A percentile compares a stretch with the other conserved stretches of the same genome.
These are phyloP conservation scores for Acanthamoeba lenticulata DNA, from an alignment of 208 protist genomes.

Conservation along the genomic window DNA sequence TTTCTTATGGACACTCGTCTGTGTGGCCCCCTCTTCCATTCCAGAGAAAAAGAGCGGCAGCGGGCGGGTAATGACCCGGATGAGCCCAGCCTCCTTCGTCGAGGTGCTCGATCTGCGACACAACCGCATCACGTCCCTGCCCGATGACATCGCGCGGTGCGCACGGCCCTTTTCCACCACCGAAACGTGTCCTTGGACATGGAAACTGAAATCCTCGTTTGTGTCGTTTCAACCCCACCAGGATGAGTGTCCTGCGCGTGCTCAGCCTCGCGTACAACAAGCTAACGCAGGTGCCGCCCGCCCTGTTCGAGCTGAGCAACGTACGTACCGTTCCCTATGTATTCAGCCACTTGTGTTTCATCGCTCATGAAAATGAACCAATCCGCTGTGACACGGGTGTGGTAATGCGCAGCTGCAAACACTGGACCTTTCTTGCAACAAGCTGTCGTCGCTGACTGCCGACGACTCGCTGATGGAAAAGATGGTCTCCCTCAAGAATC, in stretches of 20 bases:
- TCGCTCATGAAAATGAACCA: too few species aligned
- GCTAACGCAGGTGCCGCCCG: neutral
- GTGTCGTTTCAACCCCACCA: neutral
- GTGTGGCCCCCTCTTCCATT: too few species aligned
- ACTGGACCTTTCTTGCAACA: constrained; percentile 12
- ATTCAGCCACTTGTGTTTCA: too few species aligned
- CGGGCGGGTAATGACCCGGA: neutral
- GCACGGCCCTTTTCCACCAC: too few species aligned
- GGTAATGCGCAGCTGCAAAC: constrained; percentile 14
- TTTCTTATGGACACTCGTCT: too few species aligned
- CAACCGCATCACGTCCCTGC: constrained; percentile 1
- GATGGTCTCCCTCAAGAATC: constrained; percentile 12
- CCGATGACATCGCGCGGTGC: constrained; percentile 1
- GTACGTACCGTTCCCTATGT: neutral
- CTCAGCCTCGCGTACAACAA: constrained; percentile 21
- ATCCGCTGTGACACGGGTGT: too few species aligned
- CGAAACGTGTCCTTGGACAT: too few species aligned
- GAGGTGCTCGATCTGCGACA: constrained; percentile 34
- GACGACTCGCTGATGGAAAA: constrained; percentile 13
- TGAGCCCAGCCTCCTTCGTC: constrained; percentile 6
- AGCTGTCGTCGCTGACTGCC: neutral
- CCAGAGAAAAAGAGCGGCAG: neutral
- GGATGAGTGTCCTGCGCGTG: neutral
- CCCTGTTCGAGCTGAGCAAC: constrained; percentile 10
- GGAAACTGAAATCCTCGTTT: too few species aligned